phyloP scores from a whole-genome alignment of 2,329 filamentous ascomycete species.

The Pezicula carpinea region DNA sequence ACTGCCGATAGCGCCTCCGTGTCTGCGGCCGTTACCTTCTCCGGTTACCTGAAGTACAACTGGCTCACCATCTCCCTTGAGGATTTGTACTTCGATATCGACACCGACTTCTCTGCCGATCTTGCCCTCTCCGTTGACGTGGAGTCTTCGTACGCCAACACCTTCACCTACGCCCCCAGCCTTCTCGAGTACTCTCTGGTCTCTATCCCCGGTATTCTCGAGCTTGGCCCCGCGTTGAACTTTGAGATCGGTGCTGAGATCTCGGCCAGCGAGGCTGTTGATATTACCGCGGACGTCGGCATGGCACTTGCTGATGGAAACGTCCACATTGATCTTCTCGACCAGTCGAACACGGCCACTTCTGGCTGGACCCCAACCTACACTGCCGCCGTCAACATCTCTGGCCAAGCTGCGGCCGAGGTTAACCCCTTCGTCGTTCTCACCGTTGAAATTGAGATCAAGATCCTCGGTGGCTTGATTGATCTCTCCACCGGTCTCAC shows the following conservation, averaged over 20 bases:
- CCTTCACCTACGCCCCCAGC: constrained; percentile 32
- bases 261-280: constrained; percentile 29
- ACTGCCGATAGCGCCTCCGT: constrained; percentile 32
- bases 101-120: constrained; percentile 32
- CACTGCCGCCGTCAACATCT: constrained; percentile 29
- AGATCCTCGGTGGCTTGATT: constrained; percentile 31
- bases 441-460: constrained; percentile 34
- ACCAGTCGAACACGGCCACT: constrained; percentile 23
- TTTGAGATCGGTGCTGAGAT: constrained; percentile 35
- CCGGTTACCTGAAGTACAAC: constrained; percentile 38
- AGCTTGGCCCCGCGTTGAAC: constrained; percentile 32
- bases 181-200: constrained; percentile 32
- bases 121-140: constrained; percentile 33
- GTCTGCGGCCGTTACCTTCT: constrained; percentile 33
- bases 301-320: constrained; percentile 31
- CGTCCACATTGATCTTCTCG: constrained; percentile 35
- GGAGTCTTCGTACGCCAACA: constrained; percentile 28
- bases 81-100: constrained; percentile 38
- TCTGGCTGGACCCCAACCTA: constrained; percentile 35
- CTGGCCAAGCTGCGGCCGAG: constrained; percentile 27
- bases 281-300: constrained; percentile 28
- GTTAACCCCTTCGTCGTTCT: constrained; percentile 31
- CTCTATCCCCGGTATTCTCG: constrained; percentile 36
- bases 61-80: constrained; percentile 31
- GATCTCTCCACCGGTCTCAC: constrained; percentile 35